A percentile compares a stretch with the other conserved stretches of the same genome.
Conservation (phyloP, 495 filamentous ascomycete species). For the Aspergillus hancockii region DNA sequence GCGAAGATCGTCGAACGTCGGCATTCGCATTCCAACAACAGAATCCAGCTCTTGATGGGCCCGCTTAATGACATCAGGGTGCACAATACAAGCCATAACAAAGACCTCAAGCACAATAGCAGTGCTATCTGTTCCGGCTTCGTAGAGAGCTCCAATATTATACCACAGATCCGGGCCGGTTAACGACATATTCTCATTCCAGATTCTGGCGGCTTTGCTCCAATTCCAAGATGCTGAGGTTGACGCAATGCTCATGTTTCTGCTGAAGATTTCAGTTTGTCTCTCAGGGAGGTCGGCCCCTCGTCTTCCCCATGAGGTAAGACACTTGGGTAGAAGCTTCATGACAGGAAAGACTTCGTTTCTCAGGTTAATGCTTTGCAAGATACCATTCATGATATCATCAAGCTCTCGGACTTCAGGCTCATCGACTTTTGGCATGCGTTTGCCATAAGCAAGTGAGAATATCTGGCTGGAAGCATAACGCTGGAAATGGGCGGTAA, state of each 20-base stretch:
- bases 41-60: conserved; percentile 32
- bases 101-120: conserved; percentile 32
- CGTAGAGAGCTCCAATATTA: conserved; percentile 35
- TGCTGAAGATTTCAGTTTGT: too few relatives aligned
- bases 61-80: conserved; percentile 16
- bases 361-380: conserved; percentile 18
- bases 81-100: conserved; percentile 26
- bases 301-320: too few relatives aligned
- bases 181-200: neutral
- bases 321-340: conserved; percentile 9
- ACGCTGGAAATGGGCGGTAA: conserved; percentile 57
- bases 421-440: conserved; percentile 33
- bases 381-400: conserved; percentile 20
- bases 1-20: too few relatives aligned
- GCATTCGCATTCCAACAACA: conserved; percentile 13
- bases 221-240: conserved; percentile 50
- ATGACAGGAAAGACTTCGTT: conserved; percentile 45
- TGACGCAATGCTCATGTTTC: conserved; percentile 32
- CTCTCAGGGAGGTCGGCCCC: too few relatives aligned
- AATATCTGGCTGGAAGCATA: conserved; percentile 61
- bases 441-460: conserved; percentile 58
- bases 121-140: conserved; percentile 40
- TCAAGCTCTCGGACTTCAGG: conserved; percentile 26
- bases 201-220: conserved; percentile 2
- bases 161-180: conserved; percentile 31